Conservation (phyloP, 1,284 basidiomycete genomes). For the Trichosporon asahii region DNA sequence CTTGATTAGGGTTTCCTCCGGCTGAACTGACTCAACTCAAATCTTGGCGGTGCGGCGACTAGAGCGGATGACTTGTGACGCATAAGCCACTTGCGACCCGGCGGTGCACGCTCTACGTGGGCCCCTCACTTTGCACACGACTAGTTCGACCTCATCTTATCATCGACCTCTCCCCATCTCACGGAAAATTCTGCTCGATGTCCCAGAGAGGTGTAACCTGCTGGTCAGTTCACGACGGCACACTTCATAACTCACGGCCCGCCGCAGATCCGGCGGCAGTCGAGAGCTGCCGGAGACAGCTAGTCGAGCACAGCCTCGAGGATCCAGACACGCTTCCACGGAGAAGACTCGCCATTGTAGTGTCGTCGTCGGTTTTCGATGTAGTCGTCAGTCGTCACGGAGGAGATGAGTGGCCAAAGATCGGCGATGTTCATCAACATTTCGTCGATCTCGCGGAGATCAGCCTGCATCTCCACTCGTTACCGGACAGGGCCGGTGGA, state of each 20-base stretch:
- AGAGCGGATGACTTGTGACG: not conserved
- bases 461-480: not conserved
- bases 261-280: not conserved
- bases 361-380: not conserved
- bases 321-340: not conserved
- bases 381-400: not conserved
- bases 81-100: too few relatives aligned
- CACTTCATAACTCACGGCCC: not conserved
- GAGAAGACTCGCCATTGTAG: not conserved
- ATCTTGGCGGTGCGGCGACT: not conserved
- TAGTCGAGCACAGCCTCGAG: not conserved
- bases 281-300: not conserved
- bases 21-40: not conserved
- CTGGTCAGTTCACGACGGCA: not conserved
- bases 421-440: not conserved
- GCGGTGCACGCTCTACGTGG: not conserved
- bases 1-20: not conserved
- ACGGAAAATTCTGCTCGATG: not conserved
- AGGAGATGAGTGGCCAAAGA: not conserved
- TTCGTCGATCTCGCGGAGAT: not conserved
- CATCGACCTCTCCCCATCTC: not conserved
- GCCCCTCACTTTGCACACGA: slow-evolving; percentile 3
- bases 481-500: not conserved
- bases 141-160: not conserved
- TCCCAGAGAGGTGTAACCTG: not conserved